Conservation (phyloP, 2,329 filamentous ascomycete species). For the Fusarium sp. region DNA sequence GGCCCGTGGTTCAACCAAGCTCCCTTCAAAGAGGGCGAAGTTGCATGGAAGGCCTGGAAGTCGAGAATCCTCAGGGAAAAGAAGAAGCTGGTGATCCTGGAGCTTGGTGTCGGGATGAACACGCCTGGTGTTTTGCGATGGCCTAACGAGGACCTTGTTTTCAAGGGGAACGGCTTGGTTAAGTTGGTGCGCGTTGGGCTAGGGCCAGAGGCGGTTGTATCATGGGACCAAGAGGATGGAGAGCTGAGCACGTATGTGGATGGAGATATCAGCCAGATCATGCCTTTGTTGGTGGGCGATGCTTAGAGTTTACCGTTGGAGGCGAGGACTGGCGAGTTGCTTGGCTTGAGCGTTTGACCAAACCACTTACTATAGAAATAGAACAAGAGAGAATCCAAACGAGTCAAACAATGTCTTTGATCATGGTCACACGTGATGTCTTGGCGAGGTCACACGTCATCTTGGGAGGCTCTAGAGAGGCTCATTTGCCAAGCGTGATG, state of each 20-base stretch:
- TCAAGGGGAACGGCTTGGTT: constrained; percentile 15
- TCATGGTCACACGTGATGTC: neutral
- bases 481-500: constrained; percentile 33
- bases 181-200: constrained; percentile 35
- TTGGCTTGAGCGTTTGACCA: neutral
- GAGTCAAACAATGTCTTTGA: neutral
- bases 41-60: constrained; percentile 23
- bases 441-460: constrained; percentile 21
- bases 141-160: constrained; percentile 40
- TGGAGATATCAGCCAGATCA: constrained; percentile 23
- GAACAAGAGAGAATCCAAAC: neutral
- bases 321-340: neutral
- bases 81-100: constrained; percentile 36
- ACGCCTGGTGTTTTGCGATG: constrained; percentile 39
- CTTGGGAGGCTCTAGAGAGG: constrained; percentile 4
- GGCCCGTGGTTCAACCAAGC: constrained; percentile 34
- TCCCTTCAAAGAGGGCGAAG: constrained; percentile 28
- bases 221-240: constrained; percentile 35
- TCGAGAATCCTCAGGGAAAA: constrained; percentile 3
- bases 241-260: constrained; percentile 37
- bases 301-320: neutral
- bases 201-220: constrained; percentile 34
- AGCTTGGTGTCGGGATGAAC: constrained; percentile 40
- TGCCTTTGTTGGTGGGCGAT: constrained; percentile 4
- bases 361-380: neutral